Evolutionary conservation across 352 stramenopile genomes (phyloP).

Genomic region (Globisporangium megalacanthum): DNA sequence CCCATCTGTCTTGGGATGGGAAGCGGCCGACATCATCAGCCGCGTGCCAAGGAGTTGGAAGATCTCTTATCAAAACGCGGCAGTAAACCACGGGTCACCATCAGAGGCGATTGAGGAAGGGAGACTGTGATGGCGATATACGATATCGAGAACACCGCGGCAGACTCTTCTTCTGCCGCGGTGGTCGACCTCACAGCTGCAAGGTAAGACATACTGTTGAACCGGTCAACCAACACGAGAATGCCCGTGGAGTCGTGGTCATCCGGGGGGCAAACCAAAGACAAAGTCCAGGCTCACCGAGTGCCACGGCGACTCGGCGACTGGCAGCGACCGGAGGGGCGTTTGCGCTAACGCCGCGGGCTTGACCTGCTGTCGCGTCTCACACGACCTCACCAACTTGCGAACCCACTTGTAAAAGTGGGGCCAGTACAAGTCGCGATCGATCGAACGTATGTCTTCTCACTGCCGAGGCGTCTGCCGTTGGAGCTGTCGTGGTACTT

Average conservation of each 20-base stretch:
- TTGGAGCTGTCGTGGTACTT: background rate
- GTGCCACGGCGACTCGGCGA: too few relatives aligned
- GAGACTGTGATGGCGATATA: too few relatives aligned
- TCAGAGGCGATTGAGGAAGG: too few relatives aligned
- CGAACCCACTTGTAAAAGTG: background rate
- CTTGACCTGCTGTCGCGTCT: background rate
- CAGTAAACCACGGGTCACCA: too few relatives aligned
- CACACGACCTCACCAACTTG: background rate
- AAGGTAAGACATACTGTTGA: slow-evolving; percentile 27
- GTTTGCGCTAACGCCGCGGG: background rate
- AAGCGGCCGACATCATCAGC: too few relatives aligned
- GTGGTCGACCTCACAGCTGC: slow-evolving; percentile 1
- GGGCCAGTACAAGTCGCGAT: background rate
- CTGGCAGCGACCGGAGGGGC: background rate
- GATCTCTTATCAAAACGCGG: too few relatives aligned
- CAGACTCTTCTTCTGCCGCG: too few relatives aligned
- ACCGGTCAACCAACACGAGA: slow-evolving; percentile 22
- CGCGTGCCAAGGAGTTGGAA: too few relatives aligned
- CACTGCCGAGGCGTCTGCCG: background rate
- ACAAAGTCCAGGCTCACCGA: too few relatives aligned
- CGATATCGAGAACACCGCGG: too few relatives aligned
- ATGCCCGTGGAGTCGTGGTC: slow-evolving; percentile 8
- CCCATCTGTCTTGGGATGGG: too few relatives aligned
- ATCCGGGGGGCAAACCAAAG: slow-evolving; percentile 11
- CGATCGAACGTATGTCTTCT: background rate